Conservation (phyloP, 129 eudicot genomes). For the Flaveria trinervia region DNA sequence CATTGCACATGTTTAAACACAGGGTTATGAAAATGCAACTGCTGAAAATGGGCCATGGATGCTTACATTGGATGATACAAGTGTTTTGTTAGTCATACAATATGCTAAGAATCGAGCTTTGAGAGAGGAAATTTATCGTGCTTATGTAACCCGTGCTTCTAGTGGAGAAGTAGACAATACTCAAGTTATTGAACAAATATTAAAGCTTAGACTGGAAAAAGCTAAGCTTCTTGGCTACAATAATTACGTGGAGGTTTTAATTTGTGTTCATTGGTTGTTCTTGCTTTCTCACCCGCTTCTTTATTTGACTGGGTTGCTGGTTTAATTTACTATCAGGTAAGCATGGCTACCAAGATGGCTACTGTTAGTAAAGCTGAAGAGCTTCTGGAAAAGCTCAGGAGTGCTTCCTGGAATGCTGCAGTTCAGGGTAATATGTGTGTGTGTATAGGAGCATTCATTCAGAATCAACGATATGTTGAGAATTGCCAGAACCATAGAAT, state of each 20-base stretch:
- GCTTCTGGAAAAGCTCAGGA: slow-evolving; percentile 91
- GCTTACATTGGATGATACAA: slow-evolving; percentile 91
- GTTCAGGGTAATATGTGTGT: slow-evolving; percentile 56
- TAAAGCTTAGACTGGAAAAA: slow-evolving; percentile 83
- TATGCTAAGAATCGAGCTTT: slow-evolving; percentile 81
- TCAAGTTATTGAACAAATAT: slow-evolving; percentile 70
- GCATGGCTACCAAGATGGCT: slow-evolving; percentile 99
- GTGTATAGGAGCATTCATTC: too few species aligned
- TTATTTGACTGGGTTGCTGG: slow-evolving; percentile 17
- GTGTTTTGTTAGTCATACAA: slow-evolving; percentile 90
- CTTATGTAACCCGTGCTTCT: slow-evolving; percentile 88
- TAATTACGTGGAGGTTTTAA: slow-evolving; percentile 89
- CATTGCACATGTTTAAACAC: slow-evolving; percentile 20
- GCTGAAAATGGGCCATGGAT: slow-evolving; percentile 97
- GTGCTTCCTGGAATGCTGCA: slow-evolving; percentile 96
- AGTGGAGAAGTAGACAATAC: slow-evolving; percentile 91
- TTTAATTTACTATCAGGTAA: slow-evolving; percentile 53
- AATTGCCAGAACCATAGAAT: too few species aligned
- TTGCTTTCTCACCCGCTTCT: neutral
- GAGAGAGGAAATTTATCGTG: slow-evolving; percentile 91
- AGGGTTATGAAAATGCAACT: slow-evolving; percentile 97
- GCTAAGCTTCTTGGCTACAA: slow-evolving; percentile 96
- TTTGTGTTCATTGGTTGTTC: neutral
- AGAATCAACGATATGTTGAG: neutral
- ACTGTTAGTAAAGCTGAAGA: slow-evolving; percentile 92